Base-by-base conservation (phyloP, 768 basidiomycete species). In the Mycena sanguinolenta region DNA sequence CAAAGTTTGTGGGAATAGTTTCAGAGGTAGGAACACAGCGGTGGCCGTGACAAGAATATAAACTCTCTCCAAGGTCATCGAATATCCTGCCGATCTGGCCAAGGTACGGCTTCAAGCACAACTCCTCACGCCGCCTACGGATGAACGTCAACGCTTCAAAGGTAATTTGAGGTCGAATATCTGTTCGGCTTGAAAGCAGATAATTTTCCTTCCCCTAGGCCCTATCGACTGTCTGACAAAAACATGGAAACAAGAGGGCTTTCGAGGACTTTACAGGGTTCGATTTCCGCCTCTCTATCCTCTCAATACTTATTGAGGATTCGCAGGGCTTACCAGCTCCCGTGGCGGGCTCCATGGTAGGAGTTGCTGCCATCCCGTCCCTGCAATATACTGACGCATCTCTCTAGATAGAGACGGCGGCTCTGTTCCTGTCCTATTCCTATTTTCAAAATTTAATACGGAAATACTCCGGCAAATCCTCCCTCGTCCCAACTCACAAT, bases 21-120 rank as follows among this genome's bases (percentile, higher is more conserved):
- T 92, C 96, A 13, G 85, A 87, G 74, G 69, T 69, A 16, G 12
- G 58, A 17, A 9, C 27, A 49, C 8, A 13, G 4, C 14, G 46
- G 12, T 21, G 4, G 38, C 46, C 3, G 46, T 54, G 90, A 79
- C 17, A 57, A 16, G 14, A 13, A n/a, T n/a, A 17, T 32, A n/a
- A 25, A 59, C 28, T 10, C 32, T 28, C 3, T 27, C 23, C 10
- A 54, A 70, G 70, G 84, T 96, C 19, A 91, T 98, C 71, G 96
- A 97, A 82, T 95, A 98, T 78, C 97, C 97, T 0, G 96, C 97
- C 76, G 97, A 98, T 81, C 88, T 99, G 39, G 93, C 95, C 65
- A 98, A 98, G 83, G 97, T 98, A 67, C 89, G 97, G 58, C 86
- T 99, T 50, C 97, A 99, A 80, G 89, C 94, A 2, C 97, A 98